Evolutionary conservation across 1,284 basidiomycete species (phyloP).

Genomic region (Melampsora occidentalis): DNA sequence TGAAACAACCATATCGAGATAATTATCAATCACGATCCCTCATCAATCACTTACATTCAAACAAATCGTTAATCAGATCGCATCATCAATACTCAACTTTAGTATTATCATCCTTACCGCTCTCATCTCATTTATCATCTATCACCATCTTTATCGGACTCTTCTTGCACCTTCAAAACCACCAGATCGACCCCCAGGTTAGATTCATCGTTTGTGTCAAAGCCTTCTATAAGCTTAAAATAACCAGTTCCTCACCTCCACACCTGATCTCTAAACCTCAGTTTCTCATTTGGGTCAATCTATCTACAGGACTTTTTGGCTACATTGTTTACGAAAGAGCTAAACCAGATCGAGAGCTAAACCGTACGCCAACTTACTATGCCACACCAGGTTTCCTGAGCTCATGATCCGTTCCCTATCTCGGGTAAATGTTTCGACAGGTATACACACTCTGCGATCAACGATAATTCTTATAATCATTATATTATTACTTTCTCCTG

Average conservation of each 20-base stretch:
- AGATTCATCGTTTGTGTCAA: constrained; percentile 61
- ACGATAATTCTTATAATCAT: constrained; percentile 79
- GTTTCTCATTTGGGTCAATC: constrained; percentile 28
- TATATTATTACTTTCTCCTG: constrained; percentile 82
- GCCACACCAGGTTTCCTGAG: constrained; percentile 47
- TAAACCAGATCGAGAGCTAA: constrained; percentile 65
- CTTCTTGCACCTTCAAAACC: constrained; percentile 70
- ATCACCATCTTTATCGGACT: constrained; percentile 77
- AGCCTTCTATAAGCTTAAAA: constrained; percentile 65
- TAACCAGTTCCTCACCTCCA: constrained; percentile 40
- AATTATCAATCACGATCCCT: constrained; percentile 27
- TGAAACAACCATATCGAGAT: constrained; percentile 26
- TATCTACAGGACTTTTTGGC: constrained; percentile 49
- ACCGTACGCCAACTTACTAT: constrained; percentile 43
- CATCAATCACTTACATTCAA: constrained; percentile 19
- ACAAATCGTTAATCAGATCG: too few species aligned
- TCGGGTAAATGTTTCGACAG: constrained; percentile 5
- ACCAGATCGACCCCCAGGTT: constrained; percentile 55
- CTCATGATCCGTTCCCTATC: constrained; percentile 33
- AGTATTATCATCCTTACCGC: constrained; percentile 68
- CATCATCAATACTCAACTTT: constrained; percentile 61
- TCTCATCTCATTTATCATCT: constrained; percentile 78
- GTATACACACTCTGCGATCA: constrained; percentile 50
- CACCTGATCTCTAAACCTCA: background rate
- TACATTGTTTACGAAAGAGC: constrained; percentile 55